Conservation (phyloP, 306 rosid genomes). For the Dalbergia cultrata region DNA sequence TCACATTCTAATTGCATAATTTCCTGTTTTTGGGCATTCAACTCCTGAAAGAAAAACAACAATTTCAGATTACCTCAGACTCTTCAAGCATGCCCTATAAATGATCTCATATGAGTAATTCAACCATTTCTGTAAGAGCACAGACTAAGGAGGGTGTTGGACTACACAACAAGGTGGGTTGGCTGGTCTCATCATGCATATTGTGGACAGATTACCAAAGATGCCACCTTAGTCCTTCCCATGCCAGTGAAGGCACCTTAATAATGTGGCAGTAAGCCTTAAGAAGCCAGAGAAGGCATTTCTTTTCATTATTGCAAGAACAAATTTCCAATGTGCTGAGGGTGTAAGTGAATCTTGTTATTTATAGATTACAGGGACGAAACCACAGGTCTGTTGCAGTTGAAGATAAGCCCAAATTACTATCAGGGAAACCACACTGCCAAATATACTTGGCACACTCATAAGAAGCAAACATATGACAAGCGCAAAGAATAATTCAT, state of each 20-base stretch:
- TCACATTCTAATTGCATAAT: slow-evolving; percentile 68
- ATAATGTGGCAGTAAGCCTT: slow-evolving; percentile 3
- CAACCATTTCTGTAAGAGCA: slow-evolving; percentile 28
- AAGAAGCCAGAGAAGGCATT: neutral
- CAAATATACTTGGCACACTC: slow-evolving; percentile 6
- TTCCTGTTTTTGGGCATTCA: slow-evolving; percentile 71
- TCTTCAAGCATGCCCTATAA: slow-evolving; percentile 39
- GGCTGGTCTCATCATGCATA: neutral
- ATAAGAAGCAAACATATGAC: slow-evolving; percentile 9
- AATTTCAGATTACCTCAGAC: slow-evolving; percentile 32
- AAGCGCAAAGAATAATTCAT: neutral
- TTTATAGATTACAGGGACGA: neutral
- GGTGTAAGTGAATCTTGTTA: slow-evolving; percentile 14
- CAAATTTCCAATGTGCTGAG: slow-evolving; percentile 4
- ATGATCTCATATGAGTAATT: slow-evolving; percentile 27
- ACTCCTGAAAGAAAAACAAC: slow-evolving; percentile 68
- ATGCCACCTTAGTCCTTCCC: slow-evolving; percentile 19
- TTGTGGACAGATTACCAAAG: neutral
- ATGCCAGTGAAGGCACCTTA: slow-evolving; percentile 23
- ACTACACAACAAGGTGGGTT: slow-evolving; percentile 17
- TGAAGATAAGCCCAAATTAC: neutral
- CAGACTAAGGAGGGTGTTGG: neutral
- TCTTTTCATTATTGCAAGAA: neutral
- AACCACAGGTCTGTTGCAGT: neutral
- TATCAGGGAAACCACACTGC: neutral